A percentile compares a stretch with the other conserved stretches of the same genome.
phyloP scores from a whole-genome alignment of 2,329 filamentous ascomycete genomes.

The Pleoardoris graminearum region DNA sequence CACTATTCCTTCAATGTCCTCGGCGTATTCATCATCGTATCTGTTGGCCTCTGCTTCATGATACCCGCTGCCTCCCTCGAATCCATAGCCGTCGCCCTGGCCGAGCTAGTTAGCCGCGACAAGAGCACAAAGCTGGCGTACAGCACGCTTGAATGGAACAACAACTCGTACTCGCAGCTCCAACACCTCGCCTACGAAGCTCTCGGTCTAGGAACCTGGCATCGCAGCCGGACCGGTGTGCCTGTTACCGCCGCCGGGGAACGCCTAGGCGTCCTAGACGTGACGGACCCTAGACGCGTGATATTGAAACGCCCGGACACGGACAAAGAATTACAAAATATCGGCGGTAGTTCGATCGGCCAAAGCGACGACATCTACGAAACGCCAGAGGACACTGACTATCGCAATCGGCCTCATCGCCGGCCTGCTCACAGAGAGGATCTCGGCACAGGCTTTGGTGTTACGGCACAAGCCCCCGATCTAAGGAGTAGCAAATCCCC shows the following conservation, averaged over 20 bases:
- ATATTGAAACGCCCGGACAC: background rate
- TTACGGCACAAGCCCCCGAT: background rate
- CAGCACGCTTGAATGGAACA: conserved; percentile 21
- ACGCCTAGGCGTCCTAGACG: conserved; percentile 10
- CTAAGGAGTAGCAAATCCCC: background rate
- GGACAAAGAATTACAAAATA: background rate
- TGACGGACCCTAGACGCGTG: conserved; percentile 7
- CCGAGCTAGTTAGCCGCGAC: background rate
- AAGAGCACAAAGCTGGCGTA: background rate
- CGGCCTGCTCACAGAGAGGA: background rate
- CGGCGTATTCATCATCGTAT: conserved; percentile 11
- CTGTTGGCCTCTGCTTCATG: conserved; percentile 9
- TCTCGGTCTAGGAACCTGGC: conserved; percentile 23
- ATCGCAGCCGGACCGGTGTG: conserved; percentile 3
- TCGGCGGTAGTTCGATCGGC: background rate
- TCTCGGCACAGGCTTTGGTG: background rate
- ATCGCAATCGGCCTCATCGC: background rate
- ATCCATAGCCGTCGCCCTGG: background rate
- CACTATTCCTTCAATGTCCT: conserved; percentile 19
- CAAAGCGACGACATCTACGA: no score
- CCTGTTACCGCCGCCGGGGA: conserved; percentile 19
- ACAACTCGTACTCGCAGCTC: conserved; percentile 21
- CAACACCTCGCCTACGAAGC: conserved; percentile 28
- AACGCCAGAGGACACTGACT: no score
- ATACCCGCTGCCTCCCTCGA: conserved; percentile 9